phyloP scores from a whole-genome alignment of 345 rosid species.

The Acer negundo region DNA sequence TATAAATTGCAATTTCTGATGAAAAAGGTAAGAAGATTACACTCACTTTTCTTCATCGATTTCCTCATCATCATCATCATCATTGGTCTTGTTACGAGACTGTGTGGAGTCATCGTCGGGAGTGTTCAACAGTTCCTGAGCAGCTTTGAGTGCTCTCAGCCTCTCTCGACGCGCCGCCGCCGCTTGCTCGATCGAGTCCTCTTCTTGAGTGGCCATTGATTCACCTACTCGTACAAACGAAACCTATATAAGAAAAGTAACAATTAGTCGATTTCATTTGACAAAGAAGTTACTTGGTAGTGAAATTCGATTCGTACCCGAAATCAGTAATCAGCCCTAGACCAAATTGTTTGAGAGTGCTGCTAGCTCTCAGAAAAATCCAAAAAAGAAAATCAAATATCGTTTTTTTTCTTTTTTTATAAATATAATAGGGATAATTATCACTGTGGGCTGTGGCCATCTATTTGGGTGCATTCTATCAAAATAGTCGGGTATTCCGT shows the following conservation, averaged over 20 bases:
- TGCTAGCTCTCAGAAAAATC: too few relatives aligned
- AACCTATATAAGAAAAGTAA: neutral
- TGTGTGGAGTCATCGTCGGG: slow-evolving; percentile 47
- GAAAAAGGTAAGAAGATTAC: neutral
- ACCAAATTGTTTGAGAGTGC: neutral
- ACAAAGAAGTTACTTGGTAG: neutral
- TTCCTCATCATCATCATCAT: slow-evolving; percentile 26
- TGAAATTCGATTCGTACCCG: neutral
- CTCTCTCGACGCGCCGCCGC: slow-evolving; percentile 79
- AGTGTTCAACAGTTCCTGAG: slow-evolving; percentile 59
- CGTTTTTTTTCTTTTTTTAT: too few relatives aligned
- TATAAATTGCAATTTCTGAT: neutral
- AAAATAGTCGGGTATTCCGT: too few relatives aligned
- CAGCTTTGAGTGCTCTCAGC: slow-evolving; percentile 72
- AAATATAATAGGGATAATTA: too few relatives aligned
- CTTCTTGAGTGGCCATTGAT: slow-evolving; percentile 61
- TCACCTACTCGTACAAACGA: neutral
- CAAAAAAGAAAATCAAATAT: too few relatives aligned
- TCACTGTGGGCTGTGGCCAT: too few relatives aligned
- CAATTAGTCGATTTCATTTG: neutral
- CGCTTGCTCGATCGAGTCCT: slow-evolving; percentile 60
- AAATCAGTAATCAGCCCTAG: neutral
- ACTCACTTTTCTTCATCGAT: slow-evolving; percentile 24
- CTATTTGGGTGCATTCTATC: too few relatives aligned
- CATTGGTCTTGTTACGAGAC: slow-evolving; percentile 32